Evolutionary conservation across 2,329 filamentous ascomycete genomes (phyloP).

Genomic region (Xylaria sp.): DNA sequence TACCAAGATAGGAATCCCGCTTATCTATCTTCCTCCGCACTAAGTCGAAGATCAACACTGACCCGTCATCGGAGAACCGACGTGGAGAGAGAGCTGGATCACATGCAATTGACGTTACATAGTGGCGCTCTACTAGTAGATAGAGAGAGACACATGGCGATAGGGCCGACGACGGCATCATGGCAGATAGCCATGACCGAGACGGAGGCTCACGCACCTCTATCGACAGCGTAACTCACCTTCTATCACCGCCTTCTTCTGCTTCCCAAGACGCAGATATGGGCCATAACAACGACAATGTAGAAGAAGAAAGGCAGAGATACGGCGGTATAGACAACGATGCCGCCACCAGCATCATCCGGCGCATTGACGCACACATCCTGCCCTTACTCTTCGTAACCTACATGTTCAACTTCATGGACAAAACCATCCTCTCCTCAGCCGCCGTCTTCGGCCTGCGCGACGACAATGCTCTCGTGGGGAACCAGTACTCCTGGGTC

Average conservation of each 20-base stretch:
- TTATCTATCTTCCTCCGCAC: slow-evolving; percentile 18
- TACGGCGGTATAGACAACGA: slow-evolving; percentile 12
- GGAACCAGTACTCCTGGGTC: slow-evolving; percentile 59
- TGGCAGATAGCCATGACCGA: background rate
- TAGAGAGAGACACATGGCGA: background rate
- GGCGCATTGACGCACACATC: slow-evolving; percentile 66
- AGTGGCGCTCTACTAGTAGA: background rate
- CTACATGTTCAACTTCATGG: slow-evolving; percentile 71
- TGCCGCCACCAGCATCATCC: slow-evolving; percentile 52
- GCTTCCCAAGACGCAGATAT: background rate
- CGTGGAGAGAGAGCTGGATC: background rate
- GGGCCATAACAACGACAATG: background rate
- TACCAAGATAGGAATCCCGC: slow-evolving; percentile 6
- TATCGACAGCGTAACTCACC: slow-evolving; percentile 19
- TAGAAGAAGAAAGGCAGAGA: background rate
- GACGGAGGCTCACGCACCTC: slow-evolving; percentile 19
- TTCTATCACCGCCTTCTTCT: slow-evolving; percentile 15
- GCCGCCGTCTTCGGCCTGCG: slow-evolving; percentile 67
- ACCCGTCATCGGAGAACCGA: slow-evolving; percentile 3
- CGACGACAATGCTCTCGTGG: slow-evolving; percentile 58
- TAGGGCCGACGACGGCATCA: slow-evolving; percentile 4
- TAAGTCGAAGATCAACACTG: slow-evolving; percentile 11
- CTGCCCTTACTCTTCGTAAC: slow-evolving; percentile 68
- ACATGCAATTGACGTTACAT: slow-evolving; percentile 11
- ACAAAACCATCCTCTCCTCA: slow-evolving; percentile 67